Evolutionary conservation across 2,329 filamentous ascomycete genomes (phyloP).

Genomic region (Fusarium avenaceum): DNA sequence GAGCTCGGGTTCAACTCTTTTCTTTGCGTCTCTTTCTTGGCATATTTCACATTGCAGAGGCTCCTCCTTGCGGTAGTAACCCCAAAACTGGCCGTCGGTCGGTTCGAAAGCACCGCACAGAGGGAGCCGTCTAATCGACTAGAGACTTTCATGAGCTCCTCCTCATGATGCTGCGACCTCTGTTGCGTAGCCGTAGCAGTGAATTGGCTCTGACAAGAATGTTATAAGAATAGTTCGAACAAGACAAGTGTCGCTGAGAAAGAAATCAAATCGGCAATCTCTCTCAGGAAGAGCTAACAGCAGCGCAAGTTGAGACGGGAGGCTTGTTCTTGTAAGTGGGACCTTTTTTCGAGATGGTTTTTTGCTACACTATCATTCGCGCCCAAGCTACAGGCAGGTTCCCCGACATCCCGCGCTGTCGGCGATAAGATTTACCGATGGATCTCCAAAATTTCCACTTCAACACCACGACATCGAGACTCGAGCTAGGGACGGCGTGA

Average conservation of each 20-base stretch:
- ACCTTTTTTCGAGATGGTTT: slow-evolving; percentile 44
- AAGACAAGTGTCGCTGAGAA: slow-evolving; percentile 23
- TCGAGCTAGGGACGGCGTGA: slow-evolving; percentile 26
- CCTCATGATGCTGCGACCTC: slow-evolving; percentile 59
- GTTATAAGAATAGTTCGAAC: neutral
- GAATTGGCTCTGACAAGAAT: slow-evolving; percentile 1
- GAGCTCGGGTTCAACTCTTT: slow-evolving; percentile 16
- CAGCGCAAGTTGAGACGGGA: slow-evolving; percentile 39
- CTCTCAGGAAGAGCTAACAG: slow-evolving; percentile 41
- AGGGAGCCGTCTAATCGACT: slow-evolving; percentile 72
- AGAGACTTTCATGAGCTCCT: slow-evolving; percentile 71
- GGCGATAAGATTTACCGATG: slow-evolving; percentile 52
- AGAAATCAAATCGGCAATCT: slow-evolving; percentile 38
- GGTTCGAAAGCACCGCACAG: slow-evolving; percentile 67
- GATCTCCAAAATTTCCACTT: slow-evolving; percentile 51
- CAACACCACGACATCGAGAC: slow-evolving; percentile 37
- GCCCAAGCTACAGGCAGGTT: slow-evolving; percentile 39
- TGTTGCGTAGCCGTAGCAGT: slow-evolving; percentile 29
- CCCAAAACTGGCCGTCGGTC: slow-evolving; percentile 54
- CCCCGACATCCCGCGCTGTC: slow-evolving; percentile 35
- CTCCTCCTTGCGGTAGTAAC: slow-evolving; percentile 46
- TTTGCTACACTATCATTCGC: slow-evolving; percentile 42
- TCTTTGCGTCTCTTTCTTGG: slow-evolving; percentile 30
- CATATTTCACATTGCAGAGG: slow-evolving; percentile 45
- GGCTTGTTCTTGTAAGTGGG: slow-evolving; percentile 42